Conservation (phyloP, 169 alveolate genomes). For the Plasmodium gaboni region DNA sequence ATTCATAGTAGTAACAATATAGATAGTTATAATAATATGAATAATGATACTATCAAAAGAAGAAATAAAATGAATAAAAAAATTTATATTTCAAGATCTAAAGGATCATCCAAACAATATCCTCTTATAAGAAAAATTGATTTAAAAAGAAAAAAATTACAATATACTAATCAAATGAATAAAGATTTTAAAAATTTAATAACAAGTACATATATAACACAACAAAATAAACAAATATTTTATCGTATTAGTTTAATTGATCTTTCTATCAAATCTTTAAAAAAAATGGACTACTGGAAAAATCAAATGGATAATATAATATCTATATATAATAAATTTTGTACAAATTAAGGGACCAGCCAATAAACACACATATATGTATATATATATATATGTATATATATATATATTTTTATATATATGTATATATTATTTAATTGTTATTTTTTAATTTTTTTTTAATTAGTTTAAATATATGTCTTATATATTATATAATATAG, state of each 20-base stretch:
- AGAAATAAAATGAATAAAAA: conserved; percentile 5
- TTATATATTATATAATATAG: no score
- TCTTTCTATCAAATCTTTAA: conserved; percentile 58
- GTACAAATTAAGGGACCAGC: not conserved
- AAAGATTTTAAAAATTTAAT: conserved; percentile 18
- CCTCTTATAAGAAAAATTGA: conserved; percentile 2
- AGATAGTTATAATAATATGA: not conserved
- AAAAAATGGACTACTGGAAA: conserved; percentile 57
- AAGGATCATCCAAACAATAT: not conserved
- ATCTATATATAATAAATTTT: conserved; percentile 11
- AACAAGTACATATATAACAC: conserved; percentile 14
- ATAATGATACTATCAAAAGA: not conserved
- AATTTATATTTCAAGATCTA: conserved; percentile 10
- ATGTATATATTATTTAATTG: no score
- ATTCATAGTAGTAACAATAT: not conserved
- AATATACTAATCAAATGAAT: conserved; percentile 10
- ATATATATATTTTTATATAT: no score
- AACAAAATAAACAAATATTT: conserved; percentile 25
- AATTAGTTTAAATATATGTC: no score
- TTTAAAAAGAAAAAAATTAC: conserved; percentile 25
- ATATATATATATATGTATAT: no score
- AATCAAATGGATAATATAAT: conserved; percentile 58
- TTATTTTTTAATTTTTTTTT: no score
- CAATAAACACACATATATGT: no score
- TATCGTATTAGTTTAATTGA: conserved; percentile 75